These are phyloP conservation scores for apple (Malus domestica) DNA, from an alignment of 306 rosid species.

Conservation along the genomic window DNA sequence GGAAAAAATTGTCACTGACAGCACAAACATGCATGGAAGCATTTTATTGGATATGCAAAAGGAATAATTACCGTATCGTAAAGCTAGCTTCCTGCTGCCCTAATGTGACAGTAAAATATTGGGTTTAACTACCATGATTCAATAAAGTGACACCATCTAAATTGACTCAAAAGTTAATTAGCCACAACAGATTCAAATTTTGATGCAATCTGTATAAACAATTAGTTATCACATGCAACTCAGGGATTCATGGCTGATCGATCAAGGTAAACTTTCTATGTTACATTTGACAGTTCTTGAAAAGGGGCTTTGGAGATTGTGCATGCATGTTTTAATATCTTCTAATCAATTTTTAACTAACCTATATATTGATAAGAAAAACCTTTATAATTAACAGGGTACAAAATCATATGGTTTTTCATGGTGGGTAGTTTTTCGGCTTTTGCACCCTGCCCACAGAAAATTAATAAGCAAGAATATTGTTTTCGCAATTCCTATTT, in stretches of 20 bases:
- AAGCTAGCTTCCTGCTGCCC: constrained; percentile 53
- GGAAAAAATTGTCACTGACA: constrained; percentile 50
- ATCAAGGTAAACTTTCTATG: neutral
- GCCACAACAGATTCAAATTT: constrained; percentile 27
- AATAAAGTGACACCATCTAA: constrained; percentile 19
- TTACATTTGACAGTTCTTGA: neutral
- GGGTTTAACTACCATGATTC: constrained; percentile 20
- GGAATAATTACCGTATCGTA: constrained; percentile 41
- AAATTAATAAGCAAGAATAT: neutral
- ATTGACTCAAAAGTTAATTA: constrained; percentile 40
- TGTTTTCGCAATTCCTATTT: constrained; percentile 28
- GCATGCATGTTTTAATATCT: neutral
- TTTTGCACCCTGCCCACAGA: constrained; percentile 17
- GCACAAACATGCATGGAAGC: constrained; percentile 41
- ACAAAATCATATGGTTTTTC: constrained; percentile 26
- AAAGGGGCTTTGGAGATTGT: neutral
- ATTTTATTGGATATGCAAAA: constrained; percentile 43
- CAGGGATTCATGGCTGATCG: constrained; percentile 9
- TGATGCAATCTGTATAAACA: constrained; percentile 26
- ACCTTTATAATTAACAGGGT: neutral
- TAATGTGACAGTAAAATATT: constrained; percentile 17
- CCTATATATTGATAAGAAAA: neutral
- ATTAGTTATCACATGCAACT: constrained; percentile 45
- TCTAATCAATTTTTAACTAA: neutral
- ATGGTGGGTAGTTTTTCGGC: constrained; percentile 11